Percentiles rank a stretch among this genome's conserved stretches.
These are phyloP conservation scores for Teratosphaeria destructans DNA, from an alignment of 2,329 filamentous ascomycete genomes.

Conservation along the genomic window DNA sequence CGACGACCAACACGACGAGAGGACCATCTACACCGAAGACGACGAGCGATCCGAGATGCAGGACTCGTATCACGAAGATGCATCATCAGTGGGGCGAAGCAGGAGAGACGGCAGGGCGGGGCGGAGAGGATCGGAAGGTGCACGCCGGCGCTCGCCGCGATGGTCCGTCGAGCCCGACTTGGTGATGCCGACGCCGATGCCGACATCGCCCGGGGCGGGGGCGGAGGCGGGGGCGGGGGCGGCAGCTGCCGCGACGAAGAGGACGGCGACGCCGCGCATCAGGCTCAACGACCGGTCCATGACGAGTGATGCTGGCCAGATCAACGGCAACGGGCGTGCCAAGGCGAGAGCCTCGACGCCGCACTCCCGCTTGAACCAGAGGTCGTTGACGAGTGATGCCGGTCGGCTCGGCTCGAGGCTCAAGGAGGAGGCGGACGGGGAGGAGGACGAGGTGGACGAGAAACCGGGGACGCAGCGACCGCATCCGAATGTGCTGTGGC, in stretches of 20 bases:
- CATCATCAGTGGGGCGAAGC: constrained; percentile 2
- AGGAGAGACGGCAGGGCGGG: constrained; percentile 5
- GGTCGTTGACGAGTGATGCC: constrained; percentile 24
- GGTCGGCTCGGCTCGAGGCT: constrained; percentile 11
- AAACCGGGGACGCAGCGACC: not conserved
- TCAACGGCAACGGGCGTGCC: constrained; percentile 5
- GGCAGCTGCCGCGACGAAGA: constrained; percentile 2
- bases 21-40: constrained; percentile 16
- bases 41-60: constrained; percentile 20
- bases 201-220: no score
- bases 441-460: constrained; percentile 9
- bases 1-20: constrained; percentile 14
- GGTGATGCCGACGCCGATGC: constrained; percentile 32
- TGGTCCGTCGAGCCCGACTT: constrained; percentile 28
- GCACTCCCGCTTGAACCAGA: constrained; percentile 14
- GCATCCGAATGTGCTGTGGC: constrained; percentile 18
- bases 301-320: constrained; percentile 21
- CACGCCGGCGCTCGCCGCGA: constrained; percentile 8
- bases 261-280: constrained; percentile 18
- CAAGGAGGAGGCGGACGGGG: constrained; percentile 16
- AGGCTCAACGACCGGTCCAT: constrained; percentile 20
- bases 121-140: not conserved
- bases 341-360: constrained; percentile 8
- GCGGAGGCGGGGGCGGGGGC: no score
- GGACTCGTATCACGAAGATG: constrained; percentile 10